Percentiles rank a stretch among this genome's conserved stretches.
phyloP scores from a whole-genome alignment of 139 green algal species.

The Deuterostichococcus epilithicus region DNA sequence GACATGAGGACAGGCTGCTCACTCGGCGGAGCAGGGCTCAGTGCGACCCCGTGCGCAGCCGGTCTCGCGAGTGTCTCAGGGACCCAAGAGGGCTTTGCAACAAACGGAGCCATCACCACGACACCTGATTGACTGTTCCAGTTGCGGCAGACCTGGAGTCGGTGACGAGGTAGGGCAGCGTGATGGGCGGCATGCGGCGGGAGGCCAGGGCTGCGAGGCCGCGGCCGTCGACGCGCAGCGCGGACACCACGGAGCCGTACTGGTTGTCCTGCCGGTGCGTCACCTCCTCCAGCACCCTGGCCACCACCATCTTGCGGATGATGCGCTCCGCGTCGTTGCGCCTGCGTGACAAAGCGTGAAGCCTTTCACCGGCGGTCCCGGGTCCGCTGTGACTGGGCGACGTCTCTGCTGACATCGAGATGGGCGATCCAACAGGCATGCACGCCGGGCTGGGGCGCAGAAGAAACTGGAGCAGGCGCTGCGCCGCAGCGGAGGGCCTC shows the following conservation, averaged over 20 bases:
- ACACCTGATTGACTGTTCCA: too few relatives aligned
- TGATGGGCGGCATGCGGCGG: conserved; percentile 6
- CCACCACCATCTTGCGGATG: conserved; percentile 47
- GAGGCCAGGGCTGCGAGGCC: not conserved
- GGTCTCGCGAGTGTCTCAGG: too few relatives aligned
- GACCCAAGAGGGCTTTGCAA: too few relatives aligned
- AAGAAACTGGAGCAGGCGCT: not conserved
- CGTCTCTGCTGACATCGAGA: conserved; percentile 27
- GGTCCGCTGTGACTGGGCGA: conserved; percentile 8
- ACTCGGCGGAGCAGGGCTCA: too few relatives aligned
- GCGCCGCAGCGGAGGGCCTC: not conserved
- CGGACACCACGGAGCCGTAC: conserved; percentile 22
- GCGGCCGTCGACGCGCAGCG: conserved; percentile 7
- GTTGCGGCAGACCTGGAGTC: too few relatives aligned
- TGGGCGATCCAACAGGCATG: conserved; percentile 19
- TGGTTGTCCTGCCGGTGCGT: conserved; percentile 45
- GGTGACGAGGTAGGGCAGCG: conserved; percentile 21
- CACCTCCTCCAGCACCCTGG: conserved; percentile 42
- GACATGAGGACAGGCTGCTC: too few relatives aligned
- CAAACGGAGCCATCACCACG: too few relatives aligned
- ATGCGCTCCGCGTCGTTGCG: conserved; percentile 40
- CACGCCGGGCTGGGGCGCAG: too few relatives aligned
- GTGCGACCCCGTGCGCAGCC: too few relatives aligned
- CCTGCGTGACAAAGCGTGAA: not conserved
- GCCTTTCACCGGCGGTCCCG: not conserved